Evolutionary conservation across 2,329 filamentous ascomycete genomes (phyloP), one percentile per base, ranked within the genome.

Genomic region (Leptoxyphium fumago): DNA sequence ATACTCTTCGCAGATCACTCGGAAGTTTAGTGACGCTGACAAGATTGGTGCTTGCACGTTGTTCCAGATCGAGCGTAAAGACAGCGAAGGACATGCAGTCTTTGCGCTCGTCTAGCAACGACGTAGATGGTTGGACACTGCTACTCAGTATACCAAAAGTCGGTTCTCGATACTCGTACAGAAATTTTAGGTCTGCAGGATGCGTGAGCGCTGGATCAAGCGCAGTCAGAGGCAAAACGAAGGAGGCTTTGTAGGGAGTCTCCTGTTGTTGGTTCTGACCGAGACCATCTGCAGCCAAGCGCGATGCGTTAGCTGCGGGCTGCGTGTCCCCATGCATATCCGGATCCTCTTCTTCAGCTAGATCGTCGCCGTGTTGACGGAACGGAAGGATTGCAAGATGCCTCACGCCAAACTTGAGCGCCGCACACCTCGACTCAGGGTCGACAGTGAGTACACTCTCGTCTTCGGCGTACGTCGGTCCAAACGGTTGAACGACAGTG

Each of bases 111-210:
- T 74, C 67, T 21, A 80, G 64, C 43, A 96, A 69, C 2, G 84
- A 80, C 44, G 74, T 72, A n/a, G 87, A 88, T 11, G 81, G 77
- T 30, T 80, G 72, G 50, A 77, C 69, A 43, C 78, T 80, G 1
- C 88, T 84, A 40, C 86, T 91, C 38, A 98, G 71, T 48, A 98
- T 88, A 45, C 89, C 91, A 66, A 98, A 94, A 0, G 91, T 98
- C 10, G 91, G 89, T 64, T 96, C 91, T 62, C 91, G 81, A 64
- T 98, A 98, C 67, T 96, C 89, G 72, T 96, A 78, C 51, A 98
- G 70, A 63, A 98, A 98, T 44, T 84, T 81, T 57, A 98, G 77
- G 60, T 94, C 85, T 57, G 95, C 79, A 41, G 89, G 87, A 64
- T 94, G 84, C 47, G 89, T 78, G 53, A 98, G 73, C 50, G 76